These are phyloP conservation scores for Penicillium arizonense DNA, from an alignment of 495 filamentous ascomycete genomes.

Conservation along the genomic window DNA sequence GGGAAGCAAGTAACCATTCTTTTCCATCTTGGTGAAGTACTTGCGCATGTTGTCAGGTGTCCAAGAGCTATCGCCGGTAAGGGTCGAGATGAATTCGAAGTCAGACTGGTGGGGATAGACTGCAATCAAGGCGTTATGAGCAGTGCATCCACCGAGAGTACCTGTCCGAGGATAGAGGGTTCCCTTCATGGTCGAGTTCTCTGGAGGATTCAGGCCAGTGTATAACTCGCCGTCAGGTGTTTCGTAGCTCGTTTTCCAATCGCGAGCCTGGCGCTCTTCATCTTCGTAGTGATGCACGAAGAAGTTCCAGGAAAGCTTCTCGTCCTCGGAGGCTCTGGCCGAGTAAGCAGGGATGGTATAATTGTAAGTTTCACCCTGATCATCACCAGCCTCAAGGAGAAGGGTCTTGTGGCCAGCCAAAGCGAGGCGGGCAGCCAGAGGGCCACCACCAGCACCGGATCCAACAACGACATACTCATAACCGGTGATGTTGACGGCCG, in stretches of 20 bases:
- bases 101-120: constrained; percentile 41
- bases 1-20: constrained; percentile 49
- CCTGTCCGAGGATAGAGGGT: constrained; percentile 48
- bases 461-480: constrained; percentile 71
- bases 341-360: constrained; percentile 40
- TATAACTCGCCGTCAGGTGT: constrained; percentile 37
- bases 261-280: constrained; percentile 33
- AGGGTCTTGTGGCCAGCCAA: constrained; percentile 58
- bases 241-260: constrained; percentile 44
- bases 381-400: constrained; percentile 63
- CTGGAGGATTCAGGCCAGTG: constrained; percentile 37
- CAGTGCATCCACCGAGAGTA: constrained; percentile 46
- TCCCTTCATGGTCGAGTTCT: constrained; percentile 37
- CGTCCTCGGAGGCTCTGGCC: constrained; percentile 38
- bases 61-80: constrained; percentile 47
- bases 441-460: constrained; percentile 63
- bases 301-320: constrained; percentile 43
- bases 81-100: constrained; percentile 43
- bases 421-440: constrained; percentile 60
- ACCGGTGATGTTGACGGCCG: constrained; percentile 29
- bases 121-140: constrained; percentile 46
- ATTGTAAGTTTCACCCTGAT: constrained; percentile 47
- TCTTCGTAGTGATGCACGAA: constrained; percentile 47
- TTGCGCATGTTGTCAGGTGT: constrained; percentile 40
- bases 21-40: constrained; percentile 49